Conservation (phyloP, 2,329 filamentous ascomycete genomes). For the Trichoderma sp. region DNA sequence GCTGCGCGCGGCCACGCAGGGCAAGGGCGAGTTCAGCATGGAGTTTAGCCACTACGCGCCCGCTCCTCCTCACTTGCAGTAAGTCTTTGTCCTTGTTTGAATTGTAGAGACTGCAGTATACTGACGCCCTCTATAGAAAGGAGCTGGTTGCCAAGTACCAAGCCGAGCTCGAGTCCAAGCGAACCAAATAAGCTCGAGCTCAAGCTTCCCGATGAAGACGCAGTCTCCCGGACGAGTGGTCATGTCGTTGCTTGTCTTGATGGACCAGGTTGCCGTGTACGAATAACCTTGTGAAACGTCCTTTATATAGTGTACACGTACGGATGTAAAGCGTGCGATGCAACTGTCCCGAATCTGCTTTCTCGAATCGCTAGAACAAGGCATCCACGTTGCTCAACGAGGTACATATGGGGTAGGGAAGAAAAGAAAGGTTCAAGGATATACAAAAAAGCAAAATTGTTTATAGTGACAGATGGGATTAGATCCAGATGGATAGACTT, state of each 20-base stretch:
- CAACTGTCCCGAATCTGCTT: background rate
- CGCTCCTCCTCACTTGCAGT: conserved; percentile 86
- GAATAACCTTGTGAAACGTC: conserved; percentile 20
- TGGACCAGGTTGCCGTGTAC: conserved; percentile 14
- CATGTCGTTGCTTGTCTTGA: background rate
- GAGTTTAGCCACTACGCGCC: conserved; percentile 96
- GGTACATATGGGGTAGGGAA: background rate
- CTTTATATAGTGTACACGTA: conserved; percentile 9
- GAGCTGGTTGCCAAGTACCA: conserved; percentile 62
- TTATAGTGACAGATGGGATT: background rate
- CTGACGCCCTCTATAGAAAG: conserved; percentile 47
- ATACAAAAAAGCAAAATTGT: conserved; percentile 17
- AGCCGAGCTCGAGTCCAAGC: conserved; percentile 60
- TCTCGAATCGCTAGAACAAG: conserved; percentile 5
- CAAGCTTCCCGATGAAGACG: conserved; percentile 6
- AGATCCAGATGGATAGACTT: conserved; percentile 22
- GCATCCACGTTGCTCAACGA: background rate
- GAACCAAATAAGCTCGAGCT: conserved; percentile 49
- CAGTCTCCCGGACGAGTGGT: background rate
- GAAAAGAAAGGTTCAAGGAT: conserved; percentile 17
- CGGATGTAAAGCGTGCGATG: background rate
- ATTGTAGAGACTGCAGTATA: background rate
- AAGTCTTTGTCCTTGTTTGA: conserved; percentile 57
- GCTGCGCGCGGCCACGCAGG: conserved; percentile 89
- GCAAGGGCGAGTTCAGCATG: conserved; percentile 98